Base-by-base conservation (phyloP, 106 monocot genomes). In the Vanilla planifolia region DNA sequence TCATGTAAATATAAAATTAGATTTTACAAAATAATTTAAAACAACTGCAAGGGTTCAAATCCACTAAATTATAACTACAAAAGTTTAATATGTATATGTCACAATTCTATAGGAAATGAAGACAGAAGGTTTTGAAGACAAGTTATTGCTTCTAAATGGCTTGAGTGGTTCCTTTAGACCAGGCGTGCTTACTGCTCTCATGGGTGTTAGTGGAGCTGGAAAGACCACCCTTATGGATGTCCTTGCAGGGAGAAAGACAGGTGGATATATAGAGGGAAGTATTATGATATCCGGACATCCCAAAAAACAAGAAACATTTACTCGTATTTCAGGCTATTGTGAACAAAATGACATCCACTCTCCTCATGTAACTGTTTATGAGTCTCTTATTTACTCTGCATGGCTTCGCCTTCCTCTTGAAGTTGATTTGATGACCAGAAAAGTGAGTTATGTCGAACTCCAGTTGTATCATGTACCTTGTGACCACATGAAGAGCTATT, bases 211-310 rank as follows among this genome's bases (percentile, higher is more conserved):
- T 59, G 80, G 80, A 43, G 80, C 80, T 35, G 80, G 80, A 25
- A 80, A 80, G 43, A 80, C 80, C 17, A 80, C 80, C 16, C 59
- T 80, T 7, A 80, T 80, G 80, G 80, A 80, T 67, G 80, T 76
- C 16, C 52, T 80, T 32, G 76, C 80, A 8, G 80, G 80, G 9
- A 71, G 80, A 36, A 80, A 80, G 48, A 80, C 80, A 6, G 76
- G 80, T 0, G 80, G 80, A 30, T 76, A 68, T 23, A 72, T 80
- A 13, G 76, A 80, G 8, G 80, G 80, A 45, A 56, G 64, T 14
- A 80, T 80, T 32, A 47, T 35, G 2, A 64, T 80, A 46, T 76
- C 80, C 10, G 80, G 75, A 4, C 76, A 76, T 47, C 75, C 67
- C 1, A 80, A 80, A 67, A 80, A 76, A 0, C 80, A 80, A 48